Evolutionary conservation across 2,329 filamentous ascomycete genomes (phyloP), one percentile per base, ranked within the genome.

Genomic region (Phyllosticta paracitricarpa): DNA sequence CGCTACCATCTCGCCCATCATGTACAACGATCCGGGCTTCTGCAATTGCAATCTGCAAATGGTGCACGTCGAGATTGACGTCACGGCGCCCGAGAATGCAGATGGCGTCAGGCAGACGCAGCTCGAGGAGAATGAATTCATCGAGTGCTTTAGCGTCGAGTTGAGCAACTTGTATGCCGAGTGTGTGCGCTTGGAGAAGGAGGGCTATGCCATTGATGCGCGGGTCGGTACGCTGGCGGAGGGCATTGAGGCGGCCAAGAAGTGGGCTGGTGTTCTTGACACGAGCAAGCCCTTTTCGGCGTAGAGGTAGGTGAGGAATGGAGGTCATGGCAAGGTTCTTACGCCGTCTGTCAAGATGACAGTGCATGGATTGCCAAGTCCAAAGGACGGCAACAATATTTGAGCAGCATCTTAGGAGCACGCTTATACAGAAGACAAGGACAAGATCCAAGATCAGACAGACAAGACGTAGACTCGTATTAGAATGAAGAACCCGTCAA

Each of bases 61-160:
- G 81, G 84, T 92, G 14, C 88, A 92, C 69, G 83, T 92, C 52
- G 81, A 78, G 1, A 83, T 93, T 64, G 88, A 93, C 72, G 83
- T 89, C 79, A 79, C 76, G 4, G 76, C 84, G 1, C 81, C 86
- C 0, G 85, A 85, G 67, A 93, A 93, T 70, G 82, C 86, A 70
- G 78, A 88, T 59, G 79, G 30, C 17, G n/a, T n/a, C 14, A 17
- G 17, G 40, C 65, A 85, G 71, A 85, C 89, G 0, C 77, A 88
- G 69, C 78, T 92, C 6, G 89, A 93, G 70, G 89, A 91, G 26
- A 87, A 85, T 64, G 89, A 93, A 74, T 92, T 91, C 70, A 92
- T 93, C 68, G 88, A 92, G 71, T 86, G 86, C 35, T 92, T 93
- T 68, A 83, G 82, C 8, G 79, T 90, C 7, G 86, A 85, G 5